Base-by-base conservation (phyloP, 139 green algal species). In the Klebsormidium nitens region DNA sequence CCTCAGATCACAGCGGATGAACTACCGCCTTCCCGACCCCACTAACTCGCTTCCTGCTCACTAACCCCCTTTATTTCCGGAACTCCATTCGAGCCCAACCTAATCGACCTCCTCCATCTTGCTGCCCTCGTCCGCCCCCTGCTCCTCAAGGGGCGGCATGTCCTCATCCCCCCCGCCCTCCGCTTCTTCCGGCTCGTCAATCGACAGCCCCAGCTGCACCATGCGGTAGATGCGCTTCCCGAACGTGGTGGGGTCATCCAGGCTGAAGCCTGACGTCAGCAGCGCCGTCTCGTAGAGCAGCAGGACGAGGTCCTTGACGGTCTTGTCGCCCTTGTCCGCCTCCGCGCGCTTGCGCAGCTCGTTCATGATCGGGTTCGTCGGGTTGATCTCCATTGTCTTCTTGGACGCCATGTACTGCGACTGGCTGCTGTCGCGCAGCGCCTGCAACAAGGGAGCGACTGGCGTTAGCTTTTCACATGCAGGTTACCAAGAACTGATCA, bases 341-440 rank as follows among this genome's bases (percentile, higher is more conserved):
- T 96, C 90, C 0, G 82, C 82, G 56, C 91, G 87, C 73, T 91
- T 91, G 57, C 82, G 81, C 32, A 97, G 83, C 85, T 96, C 91
- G 38, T 89, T 66, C 78, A 99, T 92, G 82, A 99, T 98, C 60
- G 89, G 61, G 83, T 99, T 97, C 70, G 91, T 77, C 28, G 95
- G 90, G 86, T 99, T 99, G 86, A 99, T 93, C 87, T 99, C 95
- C 48, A 99, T 77, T 36, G 95, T 98, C 89, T 99, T 99, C 91
- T 98, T 98, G 72, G 59, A 85, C 46, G 82, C 87, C 95, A 99
- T 99, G 91, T 99, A 99, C 26, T 81, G 80, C 32, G 82, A 83
- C 95, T 98, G 97, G 80, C 74, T 87, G 85, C 86, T 91, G 82
- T 99, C 95, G 23, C 95, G 84, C 70, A 99, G 84, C 5, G 95